These are phyloP conservation scores for Microsporum audouinii DNA, from an alignment of 2,329 filamentous ascomycete genomes.

Conservation along the genomic window DNA sequence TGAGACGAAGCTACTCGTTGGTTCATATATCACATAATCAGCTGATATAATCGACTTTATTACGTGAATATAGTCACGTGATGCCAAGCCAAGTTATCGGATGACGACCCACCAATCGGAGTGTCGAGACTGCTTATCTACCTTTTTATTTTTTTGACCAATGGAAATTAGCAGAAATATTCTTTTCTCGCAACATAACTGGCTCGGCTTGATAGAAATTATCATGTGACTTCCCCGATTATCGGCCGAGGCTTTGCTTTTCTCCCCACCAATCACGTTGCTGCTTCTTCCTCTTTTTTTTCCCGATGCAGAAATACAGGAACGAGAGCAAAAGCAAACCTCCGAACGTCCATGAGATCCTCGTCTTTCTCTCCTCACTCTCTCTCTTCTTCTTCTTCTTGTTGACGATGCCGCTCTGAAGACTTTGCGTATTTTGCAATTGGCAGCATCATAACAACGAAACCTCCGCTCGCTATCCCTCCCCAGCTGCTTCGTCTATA, in stretches of 20 bases:
- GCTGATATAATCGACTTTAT: neutral
- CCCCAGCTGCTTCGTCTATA: neutral
- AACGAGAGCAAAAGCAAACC: neutral
- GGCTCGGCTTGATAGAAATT: neutral
- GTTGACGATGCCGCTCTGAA: neutral
- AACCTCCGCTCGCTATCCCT: neutral
- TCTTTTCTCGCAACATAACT: neutral
- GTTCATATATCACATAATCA: too few species aligned
- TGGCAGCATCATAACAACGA: neutral
- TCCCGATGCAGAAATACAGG: neutral
- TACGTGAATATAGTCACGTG: neutral
- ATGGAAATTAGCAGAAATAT: neutral
- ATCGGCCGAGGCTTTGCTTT: conserved; percentile 4
- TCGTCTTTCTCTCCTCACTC: neutral
- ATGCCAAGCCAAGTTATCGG: neutral
- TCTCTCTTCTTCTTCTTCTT: neutral
- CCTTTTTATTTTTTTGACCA: neutral
- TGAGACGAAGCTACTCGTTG: too few species aligned
- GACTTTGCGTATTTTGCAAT: neutral
- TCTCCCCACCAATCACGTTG: neutral
- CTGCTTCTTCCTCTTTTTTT: neutral
- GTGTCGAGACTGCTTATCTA: neutral
- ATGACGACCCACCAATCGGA: conserved; percentile 1
- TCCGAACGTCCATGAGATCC: neutral
- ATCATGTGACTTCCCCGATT: conserved; percentile 7